Evolutionary conservation across 2,329 filamentous ascomycete genomes (phyloP).

Genomic region (Colletotrichum sublineola): DNA sequence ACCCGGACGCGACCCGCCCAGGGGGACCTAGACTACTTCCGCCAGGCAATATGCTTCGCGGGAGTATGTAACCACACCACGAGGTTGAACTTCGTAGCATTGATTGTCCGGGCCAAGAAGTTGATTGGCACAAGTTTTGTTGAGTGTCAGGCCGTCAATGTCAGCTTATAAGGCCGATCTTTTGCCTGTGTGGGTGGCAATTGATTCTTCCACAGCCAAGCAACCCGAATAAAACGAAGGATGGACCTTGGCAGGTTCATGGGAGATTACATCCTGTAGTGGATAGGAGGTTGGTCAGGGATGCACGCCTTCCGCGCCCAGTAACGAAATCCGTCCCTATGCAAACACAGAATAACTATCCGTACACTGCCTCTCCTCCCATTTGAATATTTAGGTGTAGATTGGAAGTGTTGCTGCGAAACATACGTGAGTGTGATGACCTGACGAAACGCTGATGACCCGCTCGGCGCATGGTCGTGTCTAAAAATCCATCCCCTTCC

Average conservation of each 20-base stretch:
- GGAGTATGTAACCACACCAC: too few species aligned
- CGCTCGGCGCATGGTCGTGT: not conserved
- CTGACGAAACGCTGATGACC: not conserved
- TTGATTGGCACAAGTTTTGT: not conserved
- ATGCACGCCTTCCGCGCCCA: not conserved
- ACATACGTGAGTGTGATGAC: not conserved
- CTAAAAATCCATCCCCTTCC: too few species aligned
- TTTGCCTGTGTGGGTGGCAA: not conserved
- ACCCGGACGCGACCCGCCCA: too few species aligned
- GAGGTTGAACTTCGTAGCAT: too few species aligned
- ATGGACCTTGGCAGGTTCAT: slow-evolving; percentile 3
- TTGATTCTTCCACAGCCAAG: not conserved
- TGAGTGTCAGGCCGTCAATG: not conserved
- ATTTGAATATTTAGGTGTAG: not conserved
- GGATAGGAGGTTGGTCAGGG: not conserved
- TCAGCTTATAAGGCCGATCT: too few species aligned
- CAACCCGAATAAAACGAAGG: not conserved
- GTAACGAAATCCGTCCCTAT: not conserved
- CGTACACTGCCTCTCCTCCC: not conserved
- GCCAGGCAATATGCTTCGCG: too few species aligned
- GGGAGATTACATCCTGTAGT: not conserved
- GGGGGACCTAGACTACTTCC: too few species aligned
- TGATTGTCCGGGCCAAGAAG: too few species aligned
- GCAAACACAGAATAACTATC: too few species aligned
- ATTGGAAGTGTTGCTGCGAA: not conserved